Evolutionary conservation across 2,329 filamentous ascomycete species (phyloP).

Genomic region (Apiospora aurea): DNA sequence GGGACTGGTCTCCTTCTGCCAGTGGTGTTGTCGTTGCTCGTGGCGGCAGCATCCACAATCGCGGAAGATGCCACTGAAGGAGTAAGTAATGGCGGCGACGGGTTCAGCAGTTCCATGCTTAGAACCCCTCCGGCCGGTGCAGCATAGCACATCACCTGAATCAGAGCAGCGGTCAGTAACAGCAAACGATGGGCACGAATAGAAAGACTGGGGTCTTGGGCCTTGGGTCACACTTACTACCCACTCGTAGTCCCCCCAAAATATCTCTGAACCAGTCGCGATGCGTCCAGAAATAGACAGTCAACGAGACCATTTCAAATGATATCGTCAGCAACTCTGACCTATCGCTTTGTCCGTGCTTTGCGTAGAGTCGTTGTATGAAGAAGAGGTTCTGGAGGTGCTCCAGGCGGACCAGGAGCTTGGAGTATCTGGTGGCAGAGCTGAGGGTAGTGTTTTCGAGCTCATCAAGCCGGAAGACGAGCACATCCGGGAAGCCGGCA

Average conservation of each 20-base stretch:
- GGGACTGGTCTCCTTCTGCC: background rate
- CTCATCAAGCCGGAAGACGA: constrained; percentile 46
- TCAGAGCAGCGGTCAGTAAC: background rate
- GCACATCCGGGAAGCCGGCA: constrained; percentile 42
- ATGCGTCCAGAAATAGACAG: constrained; percentile 54
- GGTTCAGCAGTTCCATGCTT: constrained; percentile 48
- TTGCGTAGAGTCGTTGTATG: constrained; percentile 59
- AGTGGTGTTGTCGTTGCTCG: background rate
- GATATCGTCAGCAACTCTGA: constrained; percentile 48
- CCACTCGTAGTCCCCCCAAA: constrained; percentile 52
- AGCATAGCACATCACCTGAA: constrained; percentile 52
- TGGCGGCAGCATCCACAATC: background rate
- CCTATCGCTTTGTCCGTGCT: constrained; percentile 43
- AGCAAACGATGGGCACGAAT: background rate
- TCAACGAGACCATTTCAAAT: constrained; percentile 52
- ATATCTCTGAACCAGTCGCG: constrained; percentile 49
- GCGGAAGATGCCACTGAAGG: background rate
- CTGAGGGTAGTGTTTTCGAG: constrained; percentile 41
- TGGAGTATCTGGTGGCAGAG: constrained; percentile 47
- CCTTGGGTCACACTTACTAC: constrained; percentile 41
- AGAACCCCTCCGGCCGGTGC: constrained; percentile 53
- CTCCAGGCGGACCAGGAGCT: constrained; percentile 53
- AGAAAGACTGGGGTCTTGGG: too few species aligned
- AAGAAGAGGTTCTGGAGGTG: constrained; percentile 63
- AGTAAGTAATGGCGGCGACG: background rate